phyloP scores from a whole-genome alignment of 371 early-diverging fungal genomes.

The Mucor mucedo region DNA sequence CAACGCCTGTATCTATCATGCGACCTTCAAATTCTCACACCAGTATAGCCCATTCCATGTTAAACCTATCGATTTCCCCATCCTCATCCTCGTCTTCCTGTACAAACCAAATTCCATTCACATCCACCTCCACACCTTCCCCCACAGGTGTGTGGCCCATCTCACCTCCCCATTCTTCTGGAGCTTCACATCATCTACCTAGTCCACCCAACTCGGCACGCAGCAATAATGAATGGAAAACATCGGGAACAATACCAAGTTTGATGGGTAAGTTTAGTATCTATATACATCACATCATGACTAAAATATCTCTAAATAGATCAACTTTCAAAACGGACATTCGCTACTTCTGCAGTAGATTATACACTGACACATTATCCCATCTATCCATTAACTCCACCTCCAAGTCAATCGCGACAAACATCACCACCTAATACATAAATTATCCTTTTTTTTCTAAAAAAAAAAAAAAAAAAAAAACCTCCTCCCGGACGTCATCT shows the following conservation, averaged over 20 bases:
- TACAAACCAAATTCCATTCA: constrained; percentile 27
- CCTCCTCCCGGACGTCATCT: background rate
- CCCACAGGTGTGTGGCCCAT: constrained; percentile 9
- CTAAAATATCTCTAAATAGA: constrained; percentile 10
- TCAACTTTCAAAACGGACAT: constrained; percentile 40
- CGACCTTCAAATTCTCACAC: constrained; percentile 28
- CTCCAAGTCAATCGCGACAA: constrained; percentile 12
- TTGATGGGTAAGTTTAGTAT: constrained; percentile 40
- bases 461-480: too few relatives aligned
- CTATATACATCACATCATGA: background rate
- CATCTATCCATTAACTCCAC: constrained; percentile 42
- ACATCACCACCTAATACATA: constrained; percentile 3
- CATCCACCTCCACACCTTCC: constrained; percentile 38
- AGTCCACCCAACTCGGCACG: constrained; percentile 23
- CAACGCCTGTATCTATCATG: constrained; percentile 21
- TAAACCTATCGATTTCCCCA: constrained; percentile 45
- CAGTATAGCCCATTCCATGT: constrained; percentile 46
- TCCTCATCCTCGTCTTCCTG: constrained; percentile 42
- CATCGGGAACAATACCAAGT: constrained; percentile 41
- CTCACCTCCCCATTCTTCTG: constrained; percentile 12
- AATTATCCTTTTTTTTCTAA: background rate
- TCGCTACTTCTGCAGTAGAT: constrained; percentile 29
- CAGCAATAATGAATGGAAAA: constrained; percentile 28
- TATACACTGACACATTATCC: constrained; percentile 32
- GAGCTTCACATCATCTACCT: constrained; percentile 19